Evolutionary conservation across 1,284 basidiomycete genomes (phyloP), one percentile per base, ranked within the genome.

Genomic region (Volvariella volvacea): DNA sequence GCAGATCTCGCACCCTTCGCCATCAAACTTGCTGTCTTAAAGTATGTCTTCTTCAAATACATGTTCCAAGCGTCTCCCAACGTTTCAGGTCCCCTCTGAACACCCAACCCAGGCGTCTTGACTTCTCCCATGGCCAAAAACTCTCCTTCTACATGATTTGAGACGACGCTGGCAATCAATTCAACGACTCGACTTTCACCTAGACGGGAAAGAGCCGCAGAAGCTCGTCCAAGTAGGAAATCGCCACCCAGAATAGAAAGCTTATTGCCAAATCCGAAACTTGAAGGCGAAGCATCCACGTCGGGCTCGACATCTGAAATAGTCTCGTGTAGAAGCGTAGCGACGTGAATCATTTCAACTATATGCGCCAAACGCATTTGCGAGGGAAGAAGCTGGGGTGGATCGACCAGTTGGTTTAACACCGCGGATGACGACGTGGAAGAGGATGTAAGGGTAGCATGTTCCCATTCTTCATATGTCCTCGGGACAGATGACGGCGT

Each of bases 291-390:
- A 15, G 14, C 19, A 16, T 15, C 14, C n/a, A 15, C 6, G n/a
- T 78, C 74, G 0, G 90, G 83, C 14, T 87, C 74, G 3, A 71
- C 71, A 67, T 93, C 90, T 49, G 93, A 85, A 41, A 99, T 93
- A 56, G 92, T 90, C 75, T 99, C 93, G 61, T 99, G 96, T 14
- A 99, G 70, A 4, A 96, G 74, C 1, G 91, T 95, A 22, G 96
- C 95, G 51, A 97, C 92, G 61, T 99, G 94, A 50, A 99, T 92
- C 92, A 99, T 97, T 64, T 99, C 96, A 41, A 92, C 87, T 46
- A 99, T 96, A 59, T 95, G 92, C 1, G 95, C 95, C 19, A 99
- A 78, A 22, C 95, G 83, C 19, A 88, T 70, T 64, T 99, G 95
- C 0, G 92, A 89, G 4, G 95, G 92, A 6, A 98, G 77, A 17